Conservation (phyloP, 2,329 filamentous ascomycete genomes). For the Penicillium brasilianum region DNA sequence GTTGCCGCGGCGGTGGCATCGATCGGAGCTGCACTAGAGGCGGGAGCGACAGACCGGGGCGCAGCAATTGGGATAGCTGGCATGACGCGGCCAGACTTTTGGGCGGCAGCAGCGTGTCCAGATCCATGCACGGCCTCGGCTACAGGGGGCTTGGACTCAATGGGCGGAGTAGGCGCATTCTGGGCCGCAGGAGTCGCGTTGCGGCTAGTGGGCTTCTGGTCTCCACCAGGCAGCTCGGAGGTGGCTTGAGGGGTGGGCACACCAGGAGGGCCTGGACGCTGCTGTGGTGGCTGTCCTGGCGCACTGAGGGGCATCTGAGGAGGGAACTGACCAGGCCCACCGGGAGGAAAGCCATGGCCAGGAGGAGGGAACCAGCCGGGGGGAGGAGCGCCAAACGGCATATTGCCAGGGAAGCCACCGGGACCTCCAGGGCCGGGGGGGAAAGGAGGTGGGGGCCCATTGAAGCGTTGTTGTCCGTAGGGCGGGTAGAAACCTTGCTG, state of each 20-base stretch:
- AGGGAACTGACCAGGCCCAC: constrained; percentile 67
- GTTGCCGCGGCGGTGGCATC: constrained; percentile 52
- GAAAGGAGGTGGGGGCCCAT: constrained; percentile 56
- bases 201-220: constrained; percentile 46
- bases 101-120: constrained; percentile 36
- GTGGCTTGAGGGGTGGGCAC: constrained; percentile 43
- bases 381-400: constrained; percentile 76
- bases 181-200: constrained; percentile 42
- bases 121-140: constrained; percentile 42
- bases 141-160: constrained; percentile 47
- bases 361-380: constrained; percentile 77
- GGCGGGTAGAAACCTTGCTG: constrained; percentile 50
- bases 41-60: constrained; percentile 37
- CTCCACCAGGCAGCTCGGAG: constrained; percentile 51
- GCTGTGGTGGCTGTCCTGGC: constrained; percentile 53
- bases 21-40: constrained; percentile 35
- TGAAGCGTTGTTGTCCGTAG: constrained; percentile 54
- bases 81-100: constrained; percentile 50
- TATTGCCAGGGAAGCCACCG: constrained; percentile 66
- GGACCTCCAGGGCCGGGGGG: constrained; percentile 69
- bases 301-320: constrained; percentile 64
- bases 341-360: constrained; percentile 74
- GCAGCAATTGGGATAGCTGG: constrained; percentile 54
- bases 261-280: constrained; percentile 39
- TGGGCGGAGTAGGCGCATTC: constrained; percentile 42